These are phyloP conservation scores for Rhodotorula kratochvilovae DNA, from an alignment of 768 basidiomycete genomes.

Conservation along the genomic window DNA sequence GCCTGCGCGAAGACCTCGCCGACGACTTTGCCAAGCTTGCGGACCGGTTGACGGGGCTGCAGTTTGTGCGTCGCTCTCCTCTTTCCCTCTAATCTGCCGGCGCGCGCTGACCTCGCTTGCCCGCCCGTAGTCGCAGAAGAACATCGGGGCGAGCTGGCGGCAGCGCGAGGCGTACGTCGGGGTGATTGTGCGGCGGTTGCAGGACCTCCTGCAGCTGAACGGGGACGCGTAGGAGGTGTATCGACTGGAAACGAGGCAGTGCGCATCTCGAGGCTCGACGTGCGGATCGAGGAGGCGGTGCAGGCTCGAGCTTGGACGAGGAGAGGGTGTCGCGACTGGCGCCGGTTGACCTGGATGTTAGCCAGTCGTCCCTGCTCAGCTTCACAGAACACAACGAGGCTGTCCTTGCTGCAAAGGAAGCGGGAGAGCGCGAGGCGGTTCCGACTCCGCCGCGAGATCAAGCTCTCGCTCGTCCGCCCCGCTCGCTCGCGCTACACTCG, in stretches of 20 bases:
- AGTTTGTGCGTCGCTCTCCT: constrained; percentile 51
- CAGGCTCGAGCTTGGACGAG: neutral
- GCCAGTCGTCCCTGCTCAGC: no score
- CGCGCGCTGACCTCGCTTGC: neutral
- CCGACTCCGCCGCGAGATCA: no score
- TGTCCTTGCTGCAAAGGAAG: no score
- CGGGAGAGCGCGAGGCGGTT: no score
- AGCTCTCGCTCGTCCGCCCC: neutral
- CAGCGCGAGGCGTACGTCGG: constrained; percentile 67
- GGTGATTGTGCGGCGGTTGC: constrained; percentile 62
- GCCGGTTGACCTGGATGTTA: no score
- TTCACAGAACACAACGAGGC: no score
- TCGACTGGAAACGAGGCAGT: neutral
- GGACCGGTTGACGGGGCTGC: constrained; percentile 59
- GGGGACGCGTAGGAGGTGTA: neutral
- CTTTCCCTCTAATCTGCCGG: neutral
- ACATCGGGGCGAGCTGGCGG: constrained; percentile 56
- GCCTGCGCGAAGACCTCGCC: constrained; percentile 47
- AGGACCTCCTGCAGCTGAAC: constrained; percentile 18
- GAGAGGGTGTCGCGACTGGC: neutral
- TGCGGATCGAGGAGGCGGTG: neutral
- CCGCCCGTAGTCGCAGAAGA: constrained; percentile 37
- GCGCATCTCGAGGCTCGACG: neutral
- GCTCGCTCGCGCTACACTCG: neutral
- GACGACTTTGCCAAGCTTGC: constrained; percentile 54